These are phyloP conservation scores for Harringtonia lauricola DNA, from an alignment of 2,329 filamentous ascomycete species.

Conservation along the genomic window DNA sequence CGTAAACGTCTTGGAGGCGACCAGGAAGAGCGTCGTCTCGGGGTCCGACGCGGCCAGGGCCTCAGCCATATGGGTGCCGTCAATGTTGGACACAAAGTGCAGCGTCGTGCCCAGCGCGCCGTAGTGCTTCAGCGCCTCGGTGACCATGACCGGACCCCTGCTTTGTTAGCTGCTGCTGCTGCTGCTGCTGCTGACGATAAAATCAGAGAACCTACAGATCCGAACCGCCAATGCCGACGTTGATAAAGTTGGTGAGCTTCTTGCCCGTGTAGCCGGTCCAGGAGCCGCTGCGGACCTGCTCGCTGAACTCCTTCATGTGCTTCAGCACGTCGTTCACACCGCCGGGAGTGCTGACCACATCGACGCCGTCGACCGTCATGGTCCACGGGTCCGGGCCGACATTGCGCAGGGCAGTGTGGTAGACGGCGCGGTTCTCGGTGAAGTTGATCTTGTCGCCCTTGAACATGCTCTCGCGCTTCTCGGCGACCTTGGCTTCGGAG, in stretches of 20 bases:
- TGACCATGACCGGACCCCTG: slow-evolving; percentile 96
- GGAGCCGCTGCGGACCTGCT: slow-evolving; percentile 84
- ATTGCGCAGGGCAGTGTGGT: slow-evolving; percentile 90
- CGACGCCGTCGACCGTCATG: slow-evolving; percentile 77
- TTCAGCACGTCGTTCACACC: slow-evolving; percentile 84
- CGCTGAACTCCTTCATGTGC: slow-evolving; percentile 97
- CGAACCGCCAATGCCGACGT: slow-evolving; percentile 95
- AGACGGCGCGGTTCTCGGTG: slow-evolving; percentile 91
- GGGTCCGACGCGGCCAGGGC: slow-evolving; percentile 80
- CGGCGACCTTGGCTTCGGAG: slow-evolving; percentile 79
- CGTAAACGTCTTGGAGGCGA: slow-evolving; percentile 98
- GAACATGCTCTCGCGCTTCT: slow-evolving; percentile 97
- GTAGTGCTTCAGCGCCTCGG: slow-evolving; percentile 93
- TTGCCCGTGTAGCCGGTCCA: slow-evolving; percentile 98
- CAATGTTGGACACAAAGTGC: slow-evolving; percentile 99
- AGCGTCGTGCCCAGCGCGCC: slow-evolving; percentile 75
- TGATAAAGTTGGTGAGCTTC: slow-evolving; percentile 92
- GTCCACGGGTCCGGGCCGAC: slow-evolving; percentile 57
- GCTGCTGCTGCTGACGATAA: neutral
- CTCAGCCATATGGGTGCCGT: slow-evolving; percentile 95
- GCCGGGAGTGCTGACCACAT: slow-evolving; percentile 82
- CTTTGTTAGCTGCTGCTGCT: neutral
- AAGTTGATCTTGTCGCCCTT: slow-evolving; percentile 98
- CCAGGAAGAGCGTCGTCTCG: slow-evolving; percentile 96
- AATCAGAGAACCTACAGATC: slow-evolving; percentile 63